Percentiles rank a stretch among this genome's conserved stretches.
Conservation (phyloP, 768 basidiomycete genomes). For the Aureoboletus auriporus region DNA sequence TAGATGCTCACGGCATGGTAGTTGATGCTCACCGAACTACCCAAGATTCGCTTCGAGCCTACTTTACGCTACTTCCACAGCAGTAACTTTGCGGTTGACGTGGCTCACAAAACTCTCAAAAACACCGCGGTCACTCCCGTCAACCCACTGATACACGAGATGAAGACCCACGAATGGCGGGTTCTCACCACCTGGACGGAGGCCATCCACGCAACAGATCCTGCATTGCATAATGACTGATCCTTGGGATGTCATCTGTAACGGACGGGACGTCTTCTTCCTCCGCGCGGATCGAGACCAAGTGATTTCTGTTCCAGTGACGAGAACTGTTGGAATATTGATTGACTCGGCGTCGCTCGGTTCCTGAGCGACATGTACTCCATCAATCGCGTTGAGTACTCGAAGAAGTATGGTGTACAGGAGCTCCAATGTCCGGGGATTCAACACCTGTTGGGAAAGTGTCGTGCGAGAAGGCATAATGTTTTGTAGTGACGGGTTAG, state of each 20-base stretch:
- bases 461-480: constrained; percentile 59
- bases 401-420: constrained; percentile 21
- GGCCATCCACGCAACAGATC: constrained; percentile 20
- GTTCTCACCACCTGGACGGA: constrained; percentile 11
- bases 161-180: constrained; percentile 3
- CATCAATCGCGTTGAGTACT: constrained; percentile 34
- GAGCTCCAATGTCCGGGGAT: constrained; percentile 4
- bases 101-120: constrained; percentile 71
- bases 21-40: too few relatives aligned
- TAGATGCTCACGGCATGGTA: too few relatives aligned
- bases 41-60: too few relatives aligned
- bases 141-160: constrained; percentile 56
- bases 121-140: constrained; percentile 50
- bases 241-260: background rate
- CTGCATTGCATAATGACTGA: constrained; percentile 20
- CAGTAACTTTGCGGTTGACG: constrained; percentile 46
- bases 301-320: constrained; percentile 39
- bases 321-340: constrained; percentile 17
- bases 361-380: constrained; percentile 13
- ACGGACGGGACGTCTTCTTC: constrained; percentile 29
- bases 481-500: constrained; percentile 41
- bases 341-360: background rate
- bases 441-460: constrained; percentile 37
- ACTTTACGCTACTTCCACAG: background rate
- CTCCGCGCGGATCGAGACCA: constrained; percentile 71